Conservation (phyloP, 768 basidiomycete genomes). For the Mrakia frigida region DNA sequence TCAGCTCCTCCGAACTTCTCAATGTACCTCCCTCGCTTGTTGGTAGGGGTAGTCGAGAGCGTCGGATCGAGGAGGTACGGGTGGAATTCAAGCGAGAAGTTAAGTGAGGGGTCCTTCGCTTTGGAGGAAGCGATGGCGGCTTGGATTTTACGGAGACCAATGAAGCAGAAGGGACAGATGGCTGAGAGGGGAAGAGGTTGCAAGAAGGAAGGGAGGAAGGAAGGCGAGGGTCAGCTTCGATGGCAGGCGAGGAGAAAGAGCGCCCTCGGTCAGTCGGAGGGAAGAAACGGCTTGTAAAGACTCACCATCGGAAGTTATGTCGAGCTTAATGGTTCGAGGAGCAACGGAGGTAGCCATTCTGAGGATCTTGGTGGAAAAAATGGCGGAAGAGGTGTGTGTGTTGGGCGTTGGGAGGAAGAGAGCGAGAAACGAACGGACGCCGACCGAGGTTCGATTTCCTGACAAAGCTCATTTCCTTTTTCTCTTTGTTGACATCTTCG, state of each 20-base stretch:
- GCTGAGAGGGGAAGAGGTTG: not conserved
- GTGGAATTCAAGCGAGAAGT: conserved; percentile 50
- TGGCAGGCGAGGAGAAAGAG: not conserved
- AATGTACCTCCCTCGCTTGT: conserved; percentile 34
- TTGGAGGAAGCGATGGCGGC: conserved; percentile 37
- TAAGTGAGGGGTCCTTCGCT: conserved; percentile 27
- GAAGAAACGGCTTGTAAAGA: too few species aligned
- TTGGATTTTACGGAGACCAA: conserved; percentile 20
- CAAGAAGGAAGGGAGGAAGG: not conserved
- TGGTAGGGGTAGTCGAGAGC: conserved; percentile 40
- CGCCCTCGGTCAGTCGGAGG: not conserved
- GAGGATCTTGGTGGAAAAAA: not conserved
- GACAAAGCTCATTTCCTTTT: not conserved
- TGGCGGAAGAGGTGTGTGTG: not conserved
- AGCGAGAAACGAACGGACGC: not conserved
- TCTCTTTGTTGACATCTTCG: not conserved
- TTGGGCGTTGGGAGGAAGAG: not conserved
- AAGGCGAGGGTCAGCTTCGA: not conserved
- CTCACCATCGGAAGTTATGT: conserved; percentile 13
- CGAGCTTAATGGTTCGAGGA: not conserved
- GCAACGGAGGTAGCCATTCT: not conserved
- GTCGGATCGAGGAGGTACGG: conserved; percentile 51
- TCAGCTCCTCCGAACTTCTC: conserved; percentile 54
- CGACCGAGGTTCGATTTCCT: too few species aligned
- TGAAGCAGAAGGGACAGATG: conserved; percentile 27